phyloP scores from a whole-genome alignment of 2,329 filamentous ascomycete species.

The Cadophora luteo-olivacea region DNA sequence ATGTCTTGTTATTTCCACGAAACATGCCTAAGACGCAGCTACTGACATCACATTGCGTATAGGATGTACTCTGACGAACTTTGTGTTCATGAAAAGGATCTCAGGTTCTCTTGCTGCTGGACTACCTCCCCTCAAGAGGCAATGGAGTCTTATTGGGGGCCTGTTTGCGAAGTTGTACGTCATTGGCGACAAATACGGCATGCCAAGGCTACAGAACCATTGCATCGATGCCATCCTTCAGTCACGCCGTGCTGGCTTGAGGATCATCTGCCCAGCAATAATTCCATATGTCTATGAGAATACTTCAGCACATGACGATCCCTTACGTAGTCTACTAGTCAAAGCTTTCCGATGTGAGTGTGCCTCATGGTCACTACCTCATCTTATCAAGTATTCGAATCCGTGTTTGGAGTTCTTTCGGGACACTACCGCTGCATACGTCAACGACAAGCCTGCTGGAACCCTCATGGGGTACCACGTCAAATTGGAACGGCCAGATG shows the following conservation, averaged over 20 bases:
- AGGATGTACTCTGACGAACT: too few relatives aligned
- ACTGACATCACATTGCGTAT: too few relatives aligned
- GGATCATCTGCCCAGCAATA: not conserved
- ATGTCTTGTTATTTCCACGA: too few relatives aligned
- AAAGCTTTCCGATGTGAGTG: not conserved
- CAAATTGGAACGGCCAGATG: not conserved
- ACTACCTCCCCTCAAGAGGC: not conserved
- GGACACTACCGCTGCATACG: not conserved
- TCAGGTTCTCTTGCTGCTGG: too few relatives aligned
- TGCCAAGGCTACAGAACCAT: conserved; percentile 24
- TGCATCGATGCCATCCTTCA: conserved; percentile 18
- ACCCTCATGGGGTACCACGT: not conserved
- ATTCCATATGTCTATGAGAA: not conserved
- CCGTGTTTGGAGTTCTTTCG: not conserved
- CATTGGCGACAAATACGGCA: conserved; percentile 22
- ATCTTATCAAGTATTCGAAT: not conserved
- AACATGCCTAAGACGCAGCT: too few relatives aligned
- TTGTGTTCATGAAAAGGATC: too few relatives aligned
- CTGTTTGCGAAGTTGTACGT: conserved; percentile 23
- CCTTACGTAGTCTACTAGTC: not conserved
- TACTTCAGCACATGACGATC: not conserved
- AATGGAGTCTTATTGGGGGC: not conserved
- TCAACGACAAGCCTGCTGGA: not conserved
- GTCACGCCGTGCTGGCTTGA: not conserved
- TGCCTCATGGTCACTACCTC: too few relatives aligned